Percentiles rank a stretch among this genome's conserved stretches.
These are phyloP conservation scores for Cryomyces antarcticus DNA, from an alignment of 495 filamentous ascomycete genomes.

Conservation along the genomic window DNA sequence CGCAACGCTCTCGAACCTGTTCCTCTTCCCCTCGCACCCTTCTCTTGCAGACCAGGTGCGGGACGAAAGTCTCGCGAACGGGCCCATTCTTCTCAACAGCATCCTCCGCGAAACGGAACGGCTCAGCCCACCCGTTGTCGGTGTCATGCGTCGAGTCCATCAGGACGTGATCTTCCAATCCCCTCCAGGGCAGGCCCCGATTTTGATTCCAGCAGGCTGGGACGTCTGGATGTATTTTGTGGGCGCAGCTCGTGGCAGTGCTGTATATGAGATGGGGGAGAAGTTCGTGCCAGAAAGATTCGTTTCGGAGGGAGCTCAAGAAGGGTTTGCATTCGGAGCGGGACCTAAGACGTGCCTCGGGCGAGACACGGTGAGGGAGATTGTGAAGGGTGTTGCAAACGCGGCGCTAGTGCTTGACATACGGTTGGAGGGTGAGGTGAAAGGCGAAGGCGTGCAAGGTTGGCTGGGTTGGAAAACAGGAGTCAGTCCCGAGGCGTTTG, in stretches of 20 bases:
- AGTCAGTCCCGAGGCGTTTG: conserved; percentile 9
- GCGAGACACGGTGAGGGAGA: conserved; percentile 3
- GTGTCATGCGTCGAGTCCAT: conserved; percentile 11
- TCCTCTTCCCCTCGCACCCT: neutral
- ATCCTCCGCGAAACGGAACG: conserved; percentile 9
- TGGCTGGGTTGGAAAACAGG: conserved; percentile 14
- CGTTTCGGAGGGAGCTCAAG: neutral
- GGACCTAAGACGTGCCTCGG: conserved; percentile 15
- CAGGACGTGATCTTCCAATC: conserved; percentile 1
- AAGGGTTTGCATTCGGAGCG: conserved; percentile 10
- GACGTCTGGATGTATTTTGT: conserved; percentile 16
- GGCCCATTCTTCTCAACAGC: conserved; percentile 1
- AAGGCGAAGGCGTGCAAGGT: conserved; percentile 7
- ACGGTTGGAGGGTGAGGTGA: neutral
- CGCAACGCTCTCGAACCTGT: conserved; percentile 11
- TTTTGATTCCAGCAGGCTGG: conserved; percentile 8
- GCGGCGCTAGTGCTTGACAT: neutral
- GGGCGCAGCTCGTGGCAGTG: conserved; percentile 10
- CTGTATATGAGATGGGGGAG: conserved; percentile 7
- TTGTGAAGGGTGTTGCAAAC: conserved; percentile 5
- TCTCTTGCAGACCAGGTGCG: neutral
- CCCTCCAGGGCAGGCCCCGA: neutral
- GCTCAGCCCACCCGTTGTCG: conserved; percentile 5
- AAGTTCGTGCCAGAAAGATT: conserved; percentile 6
- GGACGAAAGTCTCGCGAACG: neutral